Base-by-base conservation (phyloP, 768 basidiomycete species). In the Suillus ampliporus region DNA sequence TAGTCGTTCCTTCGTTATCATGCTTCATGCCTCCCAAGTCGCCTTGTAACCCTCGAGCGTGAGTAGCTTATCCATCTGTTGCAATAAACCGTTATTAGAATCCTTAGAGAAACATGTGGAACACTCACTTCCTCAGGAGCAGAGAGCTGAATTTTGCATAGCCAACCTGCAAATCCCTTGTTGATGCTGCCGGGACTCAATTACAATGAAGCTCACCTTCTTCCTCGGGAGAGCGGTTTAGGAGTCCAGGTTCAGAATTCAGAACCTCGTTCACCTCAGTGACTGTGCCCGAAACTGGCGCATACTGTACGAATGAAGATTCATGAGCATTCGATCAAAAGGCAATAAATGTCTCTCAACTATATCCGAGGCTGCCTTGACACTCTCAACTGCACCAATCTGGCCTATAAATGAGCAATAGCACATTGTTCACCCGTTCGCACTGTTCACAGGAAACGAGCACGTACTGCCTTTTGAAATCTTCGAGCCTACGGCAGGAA, bases 281-380 rank as follows among this genome's bases (percentile, higher is more conserved):
- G 21, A 99, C 80, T 6, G 82, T 84, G 10, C 97, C 97, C 3
- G 94, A 94, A 23, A 99, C 85, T 34, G 97, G 97, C 5, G 97
- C 94, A 77, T 92, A 99, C 93, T 95, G 64, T 26, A 28, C 14
- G 60, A 13, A 43, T 53, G 40, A 34, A 40, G 21, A 34, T 3
- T 64, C 64, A 72, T 68, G n/a, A 60, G 56, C 19, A 46, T 10
- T 53, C 60, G 28, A 57, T 52, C n/a, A 6, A 28, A 44, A 61
- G 11, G 41, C 15, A 44, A 62, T 53, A 34, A 11, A 61, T 7
- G 53, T 40, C 28, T 79, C 83, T 75, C 63, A 77, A 92, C 93
- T 72, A 98, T 95, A 73, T 98, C 95, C 2, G 95, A 96, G 43
- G 95, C 94, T 34, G 95, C 95, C 75, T 98, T 98, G 61, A 97